Evolutionary conservation across 176 grass and related monocot genomes (phyloP).

Genomic region (Musa itinerans): DNA sequence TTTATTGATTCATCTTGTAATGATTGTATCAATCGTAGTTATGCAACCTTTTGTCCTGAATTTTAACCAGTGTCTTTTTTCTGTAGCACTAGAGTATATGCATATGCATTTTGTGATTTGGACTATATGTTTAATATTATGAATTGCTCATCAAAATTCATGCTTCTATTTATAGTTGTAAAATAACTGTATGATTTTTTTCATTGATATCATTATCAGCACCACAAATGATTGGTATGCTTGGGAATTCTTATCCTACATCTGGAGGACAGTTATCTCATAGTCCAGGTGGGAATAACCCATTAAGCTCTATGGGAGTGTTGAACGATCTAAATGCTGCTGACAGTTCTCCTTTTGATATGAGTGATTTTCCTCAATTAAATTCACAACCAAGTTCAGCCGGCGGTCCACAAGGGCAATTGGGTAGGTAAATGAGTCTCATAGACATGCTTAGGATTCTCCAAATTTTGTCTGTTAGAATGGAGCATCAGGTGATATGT

Average conservation of each 20-base stretch:
- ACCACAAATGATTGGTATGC: conserved; percentile 74
- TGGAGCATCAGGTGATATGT: conserved; percentile 7
- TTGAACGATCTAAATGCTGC: conserved; percentile 64
- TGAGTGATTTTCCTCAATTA: conserved; percentile 98
- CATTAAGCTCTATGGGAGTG: conserved; percentile 86
- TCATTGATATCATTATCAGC: conserved; percentile 25
- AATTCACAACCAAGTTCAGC: conserved; percentile 86
- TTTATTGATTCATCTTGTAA: too few species aligned
- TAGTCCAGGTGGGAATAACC: conserved; percentile 72
- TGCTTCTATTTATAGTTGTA: not conserved
- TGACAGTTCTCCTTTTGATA: conserved; percentile 79
- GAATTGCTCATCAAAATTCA: not conserved
- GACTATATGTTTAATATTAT: too few species aligned
- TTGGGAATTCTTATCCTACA: conserved; percentile 79
- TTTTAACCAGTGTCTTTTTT: too few species aligned
- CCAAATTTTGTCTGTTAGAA: not conserved
- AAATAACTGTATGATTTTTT: not conserved
- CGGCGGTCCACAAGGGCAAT: conserved; percentile 86
- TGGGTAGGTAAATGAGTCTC: conserved; percentile 40
- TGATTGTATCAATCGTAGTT: too few species aligned
- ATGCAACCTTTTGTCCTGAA: too few species aligned
- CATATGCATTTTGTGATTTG: too few species aligned
- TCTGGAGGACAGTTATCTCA: conserved; percentile 74
- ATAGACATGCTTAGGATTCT: not conserved
- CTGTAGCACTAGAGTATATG: too few species aligned